phyloP scores from a whole-genome alignment of 257 asterid species.

The Plectranthus barbatus region DNA sequence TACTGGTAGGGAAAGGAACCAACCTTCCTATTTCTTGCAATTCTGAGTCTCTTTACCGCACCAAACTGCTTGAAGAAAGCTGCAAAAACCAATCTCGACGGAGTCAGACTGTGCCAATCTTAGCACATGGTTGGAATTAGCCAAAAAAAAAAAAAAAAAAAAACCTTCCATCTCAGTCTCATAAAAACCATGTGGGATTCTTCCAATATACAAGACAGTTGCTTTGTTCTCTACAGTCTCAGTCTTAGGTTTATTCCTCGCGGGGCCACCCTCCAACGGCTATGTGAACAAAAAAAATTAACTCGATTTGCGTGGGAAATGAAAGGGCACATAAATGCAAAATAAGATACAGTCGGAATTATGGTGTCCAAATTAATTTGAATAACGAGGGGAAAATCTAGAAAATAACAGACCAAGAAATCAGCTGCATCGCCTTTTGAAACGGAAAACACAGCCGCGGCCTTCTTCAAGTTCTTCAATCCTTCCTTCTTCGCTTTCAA shows the following conservation, averaged over 20 bases:
- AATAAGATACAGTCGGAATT: background rate
- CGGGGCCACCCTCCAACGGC: slow-evolving; percentile 85
- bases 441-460: slow-evolving; percentile 35
- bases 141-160: slow-evolving; percentile 13
- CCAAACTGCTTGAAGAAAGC: slow-evolving; percentile 95
- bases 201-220: slow-evolving; percentile 72
- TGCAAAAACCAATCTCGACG: slow-evolving; percentile 21
- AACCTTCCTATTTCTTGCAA: slow-evolving; percentile 90
- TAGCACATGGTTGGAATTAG: background rate
- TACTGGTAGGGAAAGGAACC: background rate
- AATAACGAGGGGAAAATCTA: background rate
- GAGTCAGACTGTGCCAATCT: background rate
- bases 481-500: slow-evolving; percentile 37
- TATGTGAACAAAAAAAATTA: slow-evolving; percentile 1
- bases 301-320: background rate
- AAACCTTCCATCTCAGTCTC: slow-evolving; percentile 94
- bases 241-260: slow-evolving; percentile 32
- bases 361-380: background rate
- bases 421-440: slow-evolving; percentile 42
- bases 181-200: slow-evolving; percentile 91
- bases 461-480: slow-evolving; percentile 39
- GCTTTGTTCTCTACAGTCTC: slow-evolving; percentile 45
- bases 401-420: slow-evolving; percentile 37
- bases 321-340: background rate
- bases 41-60: slow-evolving; percentile 66